Evolutionary conservation across 1,284 basidiomycete genomes (phyloP).

Genomic region (Tilletia indica): DNA sequence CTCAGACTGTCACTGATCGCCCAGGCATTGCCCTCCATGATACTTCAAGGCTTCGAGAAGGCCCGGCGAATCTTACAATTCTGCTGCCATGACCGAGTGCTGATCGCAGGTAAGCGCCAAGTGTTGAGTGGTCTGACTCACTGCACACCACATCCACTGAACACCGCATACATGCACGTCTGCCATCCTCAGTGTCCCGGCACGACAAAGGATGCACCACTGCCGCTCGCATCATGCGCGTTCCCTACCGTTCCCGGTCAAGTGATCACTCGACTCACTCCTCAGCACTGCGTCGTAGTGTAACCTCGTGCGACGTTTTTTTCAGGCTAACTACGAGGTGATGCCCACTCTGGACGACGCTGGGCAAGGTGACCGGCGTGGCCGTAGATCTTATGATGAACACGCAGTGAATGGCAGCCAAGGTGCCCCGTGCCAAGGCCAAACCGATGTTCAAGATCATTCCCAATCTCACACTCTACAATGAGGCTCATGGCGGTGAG

Average conservation of each 20-base stretch:
- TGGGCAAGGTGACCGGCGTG: not conserved
- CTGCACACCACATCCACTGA: not conserved
- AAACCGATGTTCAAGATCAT: not conserved
- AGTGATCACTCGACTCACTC: conserved; percentile 91
- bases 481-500: not conserved
- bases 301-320: too few species aligned
- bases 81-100: conserved; percentile 82
- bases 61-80: conserved; percentile 68
- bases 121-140: conserved; percentile 26
- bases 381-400: not conserved
- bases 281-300: conserved; percentile 67
- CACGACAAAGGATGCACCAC: conserved; percentile 88
- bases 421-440: not conserved
- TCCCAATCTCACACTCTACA: not conserved
- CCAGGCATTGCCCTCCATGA: conserved; percentile 56
- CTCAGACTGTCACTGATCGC: not conserved
- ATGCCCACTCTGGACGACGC: not conserved
- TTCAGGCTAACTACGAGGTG: not conserved
- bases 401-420: not conserved
- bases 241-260: conserved; percentile 88
- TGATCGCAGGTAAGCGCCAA: conserved; percentile 54
- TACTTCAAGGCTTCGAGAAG: conserved; percentile 85
- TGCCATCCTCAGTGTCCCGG: conserved; percentile 74
- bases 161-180: not conserved
- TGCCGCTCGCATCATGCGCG: conserved; percentile 74